Percentiles rank a stretch among this genome's conserved stretches.
These are phyloP conservation scores for Cladorrhinum samala DNA, from an alignment of 495 filamentous ascomycete genomes.

Conservation along the genomic window DNA sequence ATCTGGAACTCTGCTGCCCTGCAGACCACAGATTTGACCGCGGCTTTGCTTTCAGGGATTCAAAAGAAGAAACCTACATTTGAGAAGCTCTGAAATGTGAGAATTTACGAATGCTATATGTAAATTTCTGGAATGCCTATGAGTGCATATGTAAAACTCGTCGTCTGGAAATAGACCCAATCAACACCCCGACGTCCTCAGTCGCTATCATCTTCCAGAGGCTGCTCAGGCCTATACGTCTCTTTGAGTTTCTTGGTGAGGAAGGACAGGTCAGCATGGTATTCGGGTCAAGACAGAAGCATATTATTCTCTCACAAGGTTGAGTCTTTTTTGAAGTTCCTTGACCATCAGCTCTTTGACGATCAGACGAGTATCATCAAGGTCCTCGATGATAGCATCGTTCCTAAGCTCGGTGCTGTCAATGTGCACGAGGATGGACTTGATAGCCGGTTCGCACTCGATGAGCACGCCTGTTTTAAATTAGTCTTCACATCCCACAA, in stretches of 20 bases:
- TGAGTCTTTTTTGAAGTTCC: slow-evolving; percentile 54
- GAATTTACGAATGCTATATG: too few species aligned
- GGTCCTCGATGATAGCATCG: slow-evolving; percentile 58
- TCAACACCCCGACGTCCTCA: slow-evolving; percentile 17
- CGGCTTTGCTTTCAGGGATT: slow-evolving; percentile 67
- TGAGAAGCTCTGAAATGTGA: slow-evolving; percentile 63
- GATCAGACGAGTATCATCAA: slow-evolving; percentile 66
- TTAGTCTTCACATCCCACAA: neutral
- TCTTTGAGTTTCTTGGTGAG: slow-evolving; percentile 33
- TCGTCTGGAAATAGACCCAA: neutral
- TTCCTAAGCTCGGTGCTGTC: slow-evolving; percentile 41
- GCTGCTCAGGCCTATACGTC: slow-evolving; percentile 32
- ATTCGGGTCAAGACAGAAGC: neutral
- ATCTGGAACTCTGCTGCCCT: slow-evolving; percentile 82
- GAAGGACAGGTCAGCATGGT: neutral
- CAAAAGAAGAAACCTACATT: slow-evolving; percentile 77
- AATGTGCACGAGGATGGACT: slow-evolving; percentile 56
- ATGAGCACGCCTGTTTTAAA: slow-evolving; percentile 56
- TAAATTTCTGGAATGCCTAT: too few species aligned
- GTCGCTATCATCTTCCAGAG: slow-evolving; percentile 38
- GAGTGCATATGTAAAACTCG: neutral
- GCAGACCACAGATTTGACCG: slow-evolving; percentile 71
- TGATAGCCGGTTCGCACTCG: slow-evolving; percentile 61
- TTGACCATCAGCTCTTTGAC: slow-evolving; percentile 65
- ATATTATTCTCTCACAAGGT: slow-evolving; percentile 36